Evolutionary conservation across 2,329 filamentous ascomycete species (phyloP), one percentile per base, ranked within the genome.

Genomic region (Magnaporthiopsis poae): DNA sequence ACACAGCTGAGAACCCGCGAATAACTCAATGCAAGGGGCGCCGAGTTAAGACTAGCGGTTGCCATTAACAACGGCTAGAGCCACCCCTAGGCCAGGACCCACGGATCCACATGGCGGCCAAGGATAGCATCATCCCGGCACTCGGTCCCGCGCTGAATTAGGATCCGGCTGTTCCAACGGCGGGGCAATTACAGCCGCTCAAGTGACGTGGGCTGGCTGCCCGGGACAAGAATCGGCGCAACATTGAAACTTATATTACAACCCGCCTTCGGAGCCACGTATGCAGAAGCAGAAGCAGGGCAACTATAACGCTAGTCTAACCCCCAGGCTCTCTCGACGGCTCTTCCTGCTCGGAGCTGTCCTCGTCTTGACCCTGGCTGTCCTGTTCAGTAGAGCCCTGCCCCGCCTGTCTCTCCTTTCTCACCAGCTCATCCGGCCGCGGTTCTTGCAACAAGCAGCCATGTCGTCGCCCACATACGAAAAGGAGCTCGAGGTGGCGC

Each of bases 401-500:
- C 69, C 68, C 61, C 68, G 70, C 63, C 67, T 70, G 65, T 68
- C 61, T 61, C 67, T 69, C 65, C 64, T 70, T 31, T 61, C 66
- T 62, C 62, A 65, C 64, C 68, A 69, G 60, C 63, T 70, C 67
- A 62, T 70, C 67, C 66, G 63, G 65, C 65, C 65, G 21, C 64
- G 63, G 35, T 13, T 18, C 12, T 18, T 31, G 29, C 46, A 60
- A 66, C 15, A 33, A 62, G 12, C 64, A 67, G 71, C 70, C 70
- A 81, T 80, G 74, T 73, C 74, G 90, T 92, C 31, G 31, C 31
- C 75, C 91, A n/a, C 80, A 63, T 96, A 95, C 82, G 81, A 85
- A 68, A 86, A 88, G 70, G 93, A 97, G 81, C 87, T 95, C 72
- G 82, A 89, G 73, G 85, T 96, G 66, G 93, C 93, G 69, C 88